phyloP scores from a whole-genome alignment of 805 yeast genomes.

The Yueomyces sinensis region DNA sequence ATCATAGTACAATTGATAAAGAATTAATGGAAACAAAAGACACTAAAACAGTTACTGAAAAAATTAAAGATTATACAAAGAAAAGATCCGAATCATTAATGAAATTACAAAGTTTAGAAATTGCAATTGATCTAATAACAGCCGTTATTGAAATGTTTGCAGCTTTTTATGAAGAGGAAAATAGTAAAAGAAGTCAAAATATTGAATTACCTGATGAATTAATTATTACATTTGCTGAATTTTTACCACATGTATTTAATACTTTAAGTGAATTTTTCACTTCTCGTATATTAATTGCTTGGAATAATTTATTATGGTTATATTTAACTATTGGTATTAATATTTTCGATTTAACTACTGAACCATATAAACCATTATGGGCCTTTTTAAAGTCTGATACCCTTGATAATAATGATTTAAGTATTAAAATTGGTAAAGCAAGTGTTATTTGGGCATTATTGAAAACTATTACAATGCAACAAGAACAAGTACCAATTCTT shows the following conservation, averaged over 20 bases:
- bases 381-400: slow-evolving; percentile 2
- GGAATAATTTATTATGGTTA: slow-evolving; percentile 61
- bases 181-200: slow-evolving; percentile 2
- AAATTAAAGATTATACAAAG: slow-evolving; percentile 26
- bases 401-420: slow-evolving; percentile 13
- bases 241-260: slow-evolving; percentile 26
- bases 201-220: slow-evolving; percentile 6
- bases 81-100: slow-evolving; percentile 34
- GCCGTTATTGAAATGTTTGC: slow-evolving; percentile 53
- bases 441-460: slow-evolving; percentile 35
- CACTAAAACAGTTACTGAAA: slow-evolving; percentile 13
- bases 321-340: slow-evolving; percentile 15
- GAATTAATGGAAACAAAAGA: slow-evolving; percentile 7
- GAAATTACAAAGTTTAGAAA: slow-evolving; percentile 51
- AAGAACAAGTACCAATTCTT: slow-evolving; percentile 4
- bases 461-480: slow-evolving; percentile 9
- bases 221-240: slow-evolving; percentile 6
- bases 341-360: slow-evolving; percentile 10
- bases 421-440: slow-evolving; percentile 24
- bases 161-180: slow-evolving; percentile 11
- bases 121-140: slow-evolving; percentile 62
- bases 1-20: slow-evolving; percentile 8
- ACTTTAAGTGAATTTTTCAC: slow-evolving; percentile 36
- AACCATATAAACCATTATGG: slow-evolving; percentile 9
- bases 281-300: slow-evolving; percentile 45